Evolutionary conservation across 2,329 filamentous ascomycete genomes (phyloP), one percentile per base, ranked within the genome.

Genomic region (Nemania sp.): DNA sequence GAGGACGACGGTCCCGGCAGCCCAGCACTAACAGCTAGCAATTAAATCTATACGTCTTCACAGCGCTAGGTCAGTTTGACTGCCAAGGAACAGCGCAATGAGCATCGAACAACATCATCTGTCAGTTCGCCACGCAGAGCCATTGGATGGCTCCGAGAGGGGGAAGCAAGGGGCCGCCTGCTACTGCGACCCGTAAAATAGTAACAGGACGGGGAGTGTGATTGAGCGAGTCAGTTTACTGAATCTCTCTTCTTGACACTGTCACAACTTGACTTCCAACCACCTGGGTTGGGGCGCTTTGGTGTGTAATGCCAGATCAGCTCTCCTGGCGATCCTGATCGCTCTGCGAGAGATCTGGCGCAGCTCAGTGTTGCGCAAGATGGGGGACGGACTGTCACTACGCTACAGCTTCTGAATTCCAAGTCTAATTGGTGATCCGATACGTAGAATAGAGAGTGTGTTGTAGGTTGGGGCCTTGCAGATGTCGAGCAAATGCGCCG

Each of bases 291-390:
- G 24, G 23, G 43, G 19, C 24, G 5, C 22, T 19, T 19, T 44
- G 46, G 9, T 20, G 30, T 26, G 30, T 33, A 30, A 26, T 30
- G 26, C 14, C 28, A 45, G 53, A 52, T 22, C 43, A 44, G 23
- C 40, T 52, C 45, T 50, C 37, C 46, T 47, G 45, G 33, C 11
- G 42, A 39, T 45, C 39, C 24, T 30, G 42, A 33, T 59, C 56
- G 56, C 49, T 57, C 34, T 56, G 49, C 43, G 53, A 40, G 17
- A 48, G 33, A 20, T 34, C 36, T 30, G 33, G 50, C 56, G 56
- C 22, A 53, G 50, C 49, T 28, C 11, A 43, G 26, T 31, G 53
- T 52, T 22, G 52, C 36, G 30, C 24, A 15, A 43, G 9, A 26
- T 43, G 22, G 47, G 43, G 48, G 44, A 43, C 24, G 49, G 34